Evolutionary conservation across 2,329 filamentous ascomycete genomes (phyloP), one percentile per base, ranked within the genome.

Genomic region (Metarhizium rileyi): DNA sequence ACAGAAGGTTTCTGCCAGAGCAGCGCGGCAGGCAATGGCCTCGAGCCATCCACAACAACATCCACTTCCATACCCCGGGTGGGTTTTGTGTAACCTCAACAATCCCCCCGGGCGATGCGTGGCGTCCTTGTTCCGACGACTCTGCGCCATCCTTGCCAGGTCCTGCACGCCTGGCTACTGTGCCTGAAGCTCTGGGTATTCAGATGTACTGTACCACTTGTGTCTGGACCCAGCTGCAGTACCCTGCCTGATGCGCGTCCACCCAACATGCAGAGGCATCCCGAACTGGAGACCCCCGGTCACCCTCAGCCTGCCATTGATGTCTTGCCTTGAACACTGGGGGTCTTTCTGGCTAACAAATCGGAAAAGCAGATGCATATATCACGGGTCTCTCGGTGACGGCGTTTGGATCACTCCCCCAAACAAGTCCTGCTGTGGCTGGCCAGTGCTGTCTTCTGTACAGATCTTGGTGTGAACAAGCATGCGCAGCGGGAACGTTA

Each of bases 121-220:
- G 56, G 57, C 58, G 54, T 58, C 47, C 51, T 57, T 47, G 49
- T 58, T 57, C 57, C 58, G 56, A 58, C 50, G 53, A 44, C 36
- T 48, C 44, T 50, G 52, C 50, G 50, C 40, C 23, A 57, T 50
- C 56, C 55, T 50, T 58, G 54, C 53, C 40, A 43, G 30, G 22
- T 44, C 40, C 48, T 54, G 47, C 46, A 48, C 30, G 47, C 51
- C 47, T 52, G 52, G 44, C 48, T 52, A 55, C 56, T 50, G 49
- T 54, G 44, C 52, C 50, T 55, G 56, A 48, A 46, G 50, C 49
- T 33, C 46, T 36, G 54, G 54, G 57, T 57, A 56, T 52, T 49
- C 49, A 36, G 23, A 51, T 55, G 57, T 60, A 59, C 55, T 53
- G 51, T 54, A 50, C 54, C 44, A 53, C 52, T 51, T 53, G 52